phyloP scores from a whole-genome alignment of 2,329 filamentous ascomycete genomes.

The Xylariaceae sp. region DNA sequence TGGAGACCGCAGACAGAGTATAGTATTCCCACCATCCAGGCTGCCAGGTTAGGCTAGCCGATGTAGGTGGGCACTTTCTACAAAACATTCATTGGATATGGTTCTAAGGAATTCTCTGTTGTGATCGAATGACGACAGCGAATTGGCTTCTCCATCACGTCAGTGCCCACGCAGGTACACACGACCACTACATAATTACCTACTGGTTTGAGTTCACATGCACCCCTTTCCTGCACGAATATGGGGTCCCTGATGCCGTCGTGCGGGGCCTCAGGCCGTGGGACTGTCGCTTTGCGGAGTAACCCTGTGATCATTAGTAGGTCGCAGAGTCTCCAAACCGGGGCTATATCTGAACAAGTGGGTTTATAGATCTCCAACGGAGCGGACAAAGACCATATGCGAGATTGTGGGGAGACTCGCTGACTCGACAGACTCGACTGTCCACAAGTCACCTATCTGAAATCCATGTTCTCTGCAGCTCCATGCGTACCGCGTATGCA shows the following conservation, averaged over 20 bases:
- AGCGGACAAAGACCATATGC: too few relatives aligned
- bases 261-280: not conserved
- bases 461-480: too few relatives aligned
- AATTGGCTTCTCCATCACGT: not conserved
- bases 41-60: not conserved
- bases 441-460: too few relatives aligned
- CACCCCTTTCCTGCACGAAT: not conserved
- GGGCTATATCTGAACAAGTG: not conserved
- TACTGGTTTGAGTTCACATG: not conserved
- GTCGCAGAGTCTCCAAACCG: not conserved
- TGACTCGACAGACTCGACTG: too few relatives aligned
- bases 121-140: not conserved
- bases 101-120: not conserved
- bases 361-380: not conserved
- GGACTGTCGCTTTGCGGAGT: constrained; percentile 7
- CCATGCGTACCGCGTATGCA: too few relatives aligned
- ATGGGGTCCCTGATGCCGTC: not conserved
- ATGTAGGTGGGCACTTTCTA: not conserved
- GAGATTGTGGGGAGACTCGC: too few relatives aligned
- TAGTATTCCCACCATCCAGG: too few relatives aligned
- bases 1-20: too few relatives aligned
- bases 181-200: not conserved
- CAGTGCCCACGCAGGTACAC: not conserved
- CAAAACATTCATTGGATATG: not conserved
- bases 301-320: constrained; percentile 7